Evolutionary conservation across 768 basidiomycete genomes (phyloP).

Genomic region (Stropharia rugosoannulata): DNA sequence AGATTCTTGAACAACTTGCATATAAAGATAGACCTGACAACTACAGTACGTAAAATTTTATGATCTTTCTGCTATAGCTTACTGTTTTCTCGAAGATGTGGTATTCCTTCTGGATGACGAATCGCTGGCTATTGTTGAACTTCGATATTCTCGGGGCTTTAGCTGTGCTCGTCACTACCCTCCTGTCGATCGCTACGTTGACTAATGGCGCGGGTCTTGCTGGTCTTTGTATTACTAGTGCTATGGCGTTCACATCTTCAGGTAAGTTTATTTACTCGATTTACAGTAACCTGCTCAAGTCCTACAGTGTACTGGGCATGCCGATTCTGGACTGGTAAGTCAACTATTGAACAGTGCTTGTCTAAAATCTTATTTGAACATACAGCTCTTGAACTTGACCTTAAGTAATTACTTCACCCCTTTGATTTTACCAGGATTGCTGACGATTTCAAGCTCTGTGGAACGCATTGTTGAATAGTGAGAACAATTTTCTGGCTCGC

Average conservation of each 20-base stretch:
- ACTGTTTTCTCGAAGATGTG: slow-evolving; percentile 54
- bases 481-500: slow-evolving; percentile 6
- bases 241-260: slow-evolving; percentile 49
- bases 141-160: slow-evolving; percentile 79
- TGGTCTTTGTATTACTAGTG: slow-evolving; percentile 75
- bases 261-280: slow-evolving; percentile 20
- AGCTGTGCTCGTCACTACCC: slow-evolving; percentile 70
- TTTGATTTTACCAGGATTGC: background rate
- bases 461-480: slow-evolving; percentile 90
- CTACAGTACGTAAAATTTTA: slow-evolving; percentile 43
- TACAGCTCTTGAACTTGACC: slow-evolving; percentile 66
- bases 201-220: slow-evolving; percentile 58
- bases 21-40: slow-evolving; percentile 73
- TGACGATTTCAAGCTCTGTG: slow-evolving; percentile 57
- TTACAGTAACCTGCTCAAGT: background rate
- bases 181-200: slow-evolving; percentile 70
- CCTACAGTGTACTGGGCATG: slow-evolving; percentile 50
- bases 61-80: background rate
- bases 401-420: slow-evolving; percentile 52
- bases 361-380: slow-evolving; percentile 26
- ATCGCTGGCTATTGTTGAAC: slow-evolving; percentile 80
- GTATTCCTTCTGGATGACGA: slow-evolving; percentile 90
- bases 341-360: background rate
- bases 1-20: slow-evolving; percentile 78
- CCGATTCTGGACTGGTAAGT: slow-evolving; percentile 45